Evolutionary conservation across 345 rosid species (phyloP).

Genomic region (Gossypium sturtianum): DNA sequence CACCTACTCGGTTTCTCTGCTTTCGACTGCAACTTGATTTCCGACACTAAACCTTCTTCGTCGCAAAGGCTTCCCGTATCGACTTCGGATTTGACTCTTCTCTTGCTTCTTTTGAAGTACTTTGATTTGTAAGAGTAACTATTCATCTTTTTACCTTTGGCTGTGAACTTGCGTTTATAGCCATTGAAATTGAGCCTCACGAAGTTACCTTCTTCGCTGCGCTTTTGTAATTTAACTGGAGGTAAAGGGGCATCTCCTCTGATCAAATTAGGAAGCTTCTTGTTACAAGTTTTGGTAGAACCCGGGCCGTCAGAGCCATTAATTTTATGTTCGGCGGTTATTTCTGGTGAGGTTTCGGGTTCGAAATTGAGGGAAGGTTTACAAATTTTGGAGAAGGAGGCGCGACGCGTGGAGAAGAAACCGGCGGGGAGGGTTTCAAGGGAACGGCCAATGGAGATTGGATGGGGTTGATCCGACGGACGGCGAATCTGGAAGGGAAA

Average conservation of each 20-base stretch:
- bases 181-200: slow-evolving; percentile 69
- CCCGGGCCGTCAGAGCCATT: background rate
- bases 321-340: background rate
- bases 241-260: slow-evolving; percentile 30
- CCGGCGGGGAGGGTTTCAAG: slow-evolving; percentile 47
- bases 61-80: slow-evolving; percentile 26
- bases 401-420: slow-evolving; percentile 42
- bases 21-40: slow-evolving; percentile 23
- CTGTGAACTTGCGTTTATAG: slow-evolving; percentile 50
- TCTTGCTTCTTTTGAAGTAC: slow-evolving; percentile 44
- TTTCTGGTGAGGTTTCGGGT: slow-evolving; percentile 1
- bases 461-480: slow-evolving; percentile 21
- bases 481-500: slow-evolving; percentile 61
- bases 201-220: slow-evolving; percentile 73
- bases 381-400: slow-evolving; percentile 58
- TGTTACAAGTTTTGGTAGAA: slow-evolving; percentile 24
- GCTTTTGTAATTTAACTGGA: slow-evolving; percentile 44
- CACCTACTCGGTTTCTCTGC: slow-evolving; percentile 14
- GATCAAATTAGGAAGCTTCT: slow-evolving; percentile 58
- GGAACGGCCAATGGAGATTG: slow-evolving; percentile 21
- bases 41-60: slow-evolving; percentile 45
- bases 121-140: slow-evolving; percentile 22
- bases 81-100: slow-evolving; percentile 26
- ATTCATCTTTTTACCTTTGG: slow-evolving; percentile 34
- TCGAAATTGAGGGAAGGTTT: slow-evolving; percentile 44